Conservation (phyloP, 768 basidiomycete genomes). For the Lenzites betulinus region DNA sequence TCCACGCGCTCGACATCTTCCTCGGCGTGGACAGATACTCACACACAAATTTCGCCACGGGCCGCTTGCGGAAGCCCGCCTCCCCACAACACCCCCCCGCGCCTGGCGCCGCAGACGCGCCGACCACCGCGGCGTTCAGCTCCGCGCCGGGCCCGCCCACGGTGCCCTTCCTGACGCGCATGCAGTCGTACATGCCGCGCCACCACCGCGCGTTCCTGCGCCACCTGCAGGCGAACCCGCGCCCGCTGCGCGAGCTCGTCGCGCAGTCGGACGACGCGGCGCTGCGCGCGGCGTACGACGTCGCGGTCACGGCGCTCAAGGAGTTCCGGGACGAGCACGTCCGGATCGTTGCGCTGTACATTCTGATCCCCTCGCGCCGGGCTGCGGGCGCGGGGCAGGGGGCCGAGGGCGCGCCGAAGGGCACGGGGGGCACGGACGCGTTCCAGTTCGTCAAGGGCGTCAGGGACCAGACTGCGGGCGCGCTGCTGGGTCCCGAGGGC, state of each 20-base stretch:
- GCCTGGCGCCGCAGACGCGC: slow-evolving; percentile 25
- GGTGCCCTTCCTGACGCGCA: slow-evolving; percentile 49
- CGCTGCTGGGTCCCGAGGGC: slow-evolving; percentile 27
- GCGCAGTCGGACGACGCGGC: slow-evolving; percentile 22
- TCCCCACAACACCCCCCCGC: not conserved
- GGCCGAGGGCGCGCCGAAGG: slow-evolving; percentile 33
- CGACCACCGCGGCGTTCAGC: slow-evolving; percentile 14
- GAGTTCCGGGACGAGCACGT: slow-evolving; percentile 61
- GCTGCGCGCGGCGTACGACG: slow-evolving; percentile 47
- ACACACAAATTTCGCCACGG: slow-evolving; percentile 30
- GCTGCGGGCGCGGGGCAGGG: not conserved
- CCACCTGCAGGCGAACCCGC: slow-evolving; percentile 49
- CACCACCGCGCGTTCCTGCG: slow-evolving; percentile 59
- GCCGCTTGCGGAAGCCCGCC: not conserved
- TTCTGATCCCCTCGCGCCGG: slow-evolving; percentile 44
- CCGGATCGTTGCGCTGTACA: slow-evolving; percentile 55
- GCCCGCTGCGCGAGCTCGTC: slow-evolving; percentile 50
- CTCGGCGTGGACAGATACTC: slow-evolving; percentile 48
- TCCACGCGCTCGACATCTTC: slow-evolving; percentile 57
- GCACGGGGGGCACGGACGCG: slow-evolving; percentile 61
- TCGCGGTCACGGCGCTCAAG: slow-evolving; percentile 51
- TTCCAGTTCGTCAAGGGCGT: slow-evolving; percentile 59
- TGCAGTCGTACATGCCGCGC: slow-evolving; percentile 63
- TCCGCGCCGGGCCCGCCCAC: slow-evolving; percentile 16
- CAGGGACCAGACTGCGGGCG: slow-evolving; percentile 48